phyloP scores from a whole-genome alignment of 2,329 filamentous ascomycete species.

The Aureobasidium vineae region DNA sequence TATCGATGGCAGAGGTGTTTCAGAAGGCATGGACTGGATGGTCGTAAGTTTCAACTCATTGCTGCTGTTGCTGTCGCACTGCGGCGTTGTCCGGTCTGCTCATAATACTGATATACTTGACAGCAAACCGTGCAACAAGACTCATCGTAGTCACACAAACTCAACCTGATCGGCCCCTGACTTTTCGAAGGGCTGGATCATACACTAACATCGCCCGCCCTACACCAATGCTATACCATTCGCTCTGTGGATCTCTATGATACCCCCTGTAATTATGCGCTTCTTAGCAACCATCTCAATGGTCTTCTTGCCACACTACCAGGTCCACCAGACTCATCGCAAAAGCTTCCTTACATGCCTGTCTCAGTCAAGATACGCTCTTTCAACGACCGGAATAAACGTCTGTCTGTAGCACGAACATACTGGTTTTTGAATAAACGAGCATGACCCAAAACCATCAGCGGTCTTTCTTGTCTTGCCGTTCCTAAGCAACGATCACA shows the following conservation, averaged over 20 bases:
- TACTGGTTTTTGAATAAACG: background rate
- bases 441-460: background rate
- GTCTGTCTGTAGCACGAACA: background rate
- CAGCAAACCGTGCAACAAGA: conserved; percentile 23
- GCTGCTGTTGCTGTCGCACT: background rate
- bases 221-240: background rate
- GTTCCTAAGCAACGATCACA: background rate
- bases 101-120: background rate
- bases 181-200: background rate
- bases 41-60: conserved; percentile 60
- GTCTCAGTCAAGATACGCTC: background rate
- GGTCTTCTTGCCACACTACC: background rate
- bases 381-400: background rate
- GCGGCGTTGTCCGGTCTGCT: background rate
- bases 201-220: background rate
- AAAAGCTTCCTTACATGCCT: background rate
- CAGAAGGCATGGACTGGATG: conserved; percentile 99
- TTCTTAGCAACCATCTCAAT: background rate
- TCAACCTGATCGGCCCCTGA: background rate
- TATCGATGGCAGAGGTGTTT: conserved; percentile 90
- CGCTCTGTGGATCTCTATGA: background rate
- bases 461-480: background rate
- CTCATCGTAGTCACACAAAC: background rate
- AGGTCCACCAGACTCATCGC: background rate
- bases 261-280: conserved; percentile 14